Evolutionary conservation across 345 rosid species (phyloP).

Genomic region (Eucalyptus paniculata): DNA sequence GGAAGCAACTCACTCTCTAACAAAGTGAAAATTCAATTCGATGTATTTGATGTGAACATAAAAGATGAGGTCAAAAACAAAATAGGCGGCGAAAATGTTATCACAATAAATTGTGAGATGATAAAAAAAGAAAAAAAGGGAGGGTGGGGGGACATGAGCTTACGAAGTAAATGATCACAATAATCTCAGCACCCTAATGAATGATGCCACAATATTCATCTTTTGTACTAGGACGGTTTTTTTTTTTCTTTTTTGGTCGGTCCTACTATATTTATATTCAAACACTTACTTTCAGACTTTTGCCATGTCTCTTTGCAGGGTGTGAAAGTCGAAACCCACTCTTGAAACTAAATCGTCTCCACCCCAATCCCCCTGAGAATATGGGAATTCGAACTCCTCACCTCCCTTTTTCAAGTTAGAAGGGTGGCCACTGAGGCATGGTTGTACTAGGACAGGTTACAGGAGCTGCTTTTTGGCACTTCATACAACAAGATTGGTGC

Average conservation of each 20-base stretch:
- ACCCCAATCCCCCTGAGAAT: too few species aligned
- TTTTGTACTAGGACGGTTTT: background rate
- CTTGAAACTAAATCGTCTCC: too few species aligned
- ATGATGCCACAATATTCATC: background rate
- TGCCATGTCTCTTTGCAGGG: rapidly evolving
- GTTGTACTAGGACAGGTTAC: background rate
- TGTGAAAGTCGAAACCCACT: rapidly evolving
- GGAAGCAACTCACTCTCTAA: background rate
- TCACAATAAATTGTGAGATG: background rate
- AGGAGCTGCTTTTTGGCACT: background rate
- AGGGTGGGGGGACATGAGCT: background rate
- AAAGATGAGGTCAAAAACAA: background rate
- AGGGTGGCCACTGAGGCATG: too few species aligned
- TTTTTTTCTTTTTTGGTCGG: too few species aligned
- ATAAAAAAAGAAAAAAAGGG: rapidly evolving
- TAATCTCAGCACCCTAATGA: background rate
- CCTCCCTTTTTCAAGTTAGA: too few species aligned
- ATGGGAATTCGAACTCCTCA: rapidly evolving
- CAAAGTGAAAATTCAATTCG: background rate
- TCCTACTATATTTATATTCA: rapidly evolving
- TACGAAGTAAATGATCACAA: background rate
- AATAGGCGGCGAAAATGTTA: rapidly evolving
- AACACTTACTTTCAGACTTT: too few species aligned
- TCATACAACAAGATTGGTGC: background rate
- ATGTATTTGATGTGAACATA: background rate